These are phyloP conservation scores for Nannizziopsis arthrosporioides DNA, from an alignment of 2,329 filamentous ascomycete genomes.

Conservation along the genomic window DNA sequence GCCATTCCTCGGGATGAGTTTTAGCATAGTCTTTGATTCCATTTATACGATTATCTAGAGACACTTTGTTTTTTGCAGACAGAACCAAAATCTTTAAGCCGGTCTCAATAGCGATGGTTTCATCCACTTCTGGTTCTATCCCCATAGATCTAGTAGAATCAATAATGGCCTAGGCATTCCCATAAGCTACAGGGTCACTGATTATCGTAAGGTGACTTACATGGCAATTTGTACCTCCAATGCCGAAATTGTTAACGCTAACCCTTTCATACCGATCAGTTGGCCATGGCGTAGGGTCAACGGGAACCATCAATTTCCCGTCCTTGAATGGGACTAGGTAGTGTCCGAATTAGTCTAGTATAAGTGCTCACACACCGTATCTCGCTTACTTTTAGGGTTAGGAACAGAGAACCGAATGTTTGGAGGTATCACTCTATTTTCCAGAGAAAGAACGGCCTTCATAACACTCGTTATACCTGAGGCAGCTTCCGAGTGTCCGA, in stretches of 20 bases:
- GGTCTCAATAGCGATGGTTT: not conserved
- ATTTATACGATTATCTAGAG: slow-evolving; percentile 18
- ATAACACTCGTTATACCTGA: slow-evolving; percentile 23
- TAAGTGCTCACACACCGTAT: no score
- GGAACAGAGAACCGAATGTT: slow-evolving; percentile 19
- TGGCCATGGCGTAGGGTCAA: slow-evolving; percentile 10
- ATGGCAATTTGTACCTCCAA: slow-evolving; percentile 35
- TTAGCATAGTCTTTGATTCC: slow-evolving; percentile 17
- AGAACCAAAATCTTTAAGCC: slow-evolving; percentile 16
- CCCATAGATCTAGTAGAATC: no score
- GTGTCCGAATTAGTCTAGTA: no score
- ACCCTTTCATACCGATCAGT: slow-evolving; percentile 20
- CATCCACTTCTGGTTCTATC: not conserved
- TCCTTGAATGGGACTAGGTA: no score
- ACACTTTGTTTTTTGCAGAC: slow-evolving; percentile 18
- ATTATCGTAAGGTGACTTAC: slow-evolving; percentile 15
- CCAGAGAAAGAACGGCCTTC: slow-evolving; percentile 22
- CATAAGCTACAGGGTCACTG: no score
- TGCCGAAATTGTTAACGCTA: slow-evolving; percentile 39
- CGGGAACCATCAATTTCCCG: not conserved
- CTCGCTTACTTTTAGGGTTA: slow-evolving; percentile 16
- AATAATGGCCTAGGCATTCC: no score
- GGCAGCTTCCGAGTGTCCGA: slow-evolving; percentile 28
- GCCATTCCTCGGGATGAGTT: slow-evolving; percentile 13
- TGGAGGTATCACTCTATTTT: slow-evolving; percentile 20